Percentiles rank a stretch among this genome's conserved stretches.
Conservation (phyloP, 805 yeast genomes). For the Saccharomycopsis guyanensis region DNA sequence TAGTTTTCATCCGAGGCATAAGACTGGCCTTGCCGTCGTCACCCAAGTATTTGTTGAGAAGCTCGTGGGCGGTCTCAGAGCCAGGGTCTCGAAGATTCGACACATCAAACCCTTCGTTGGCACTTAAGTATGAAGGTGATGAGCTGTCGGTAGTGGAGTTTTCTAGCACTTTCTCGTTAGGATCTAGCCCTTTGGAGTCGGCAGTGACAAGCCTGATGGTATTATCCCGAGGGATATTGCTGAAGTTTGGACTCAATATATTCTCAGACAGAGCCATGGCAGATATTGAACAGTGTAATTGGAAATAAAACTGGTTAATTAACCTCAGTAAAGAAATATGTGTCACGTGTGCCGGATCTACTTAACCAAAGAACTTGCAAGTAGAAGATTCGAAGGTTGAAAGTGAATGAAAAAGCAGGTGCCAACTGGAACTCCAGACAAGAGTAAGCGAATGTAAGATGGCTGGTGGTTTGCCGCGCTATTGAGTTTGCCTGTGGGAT, state of each 20-base stretch:
- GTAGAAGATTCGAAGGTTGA: no score
- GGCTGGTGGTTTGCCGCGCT: no score
- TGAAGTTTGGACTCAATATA: constrained; percentile 15
- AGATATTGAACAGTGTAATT: no score
- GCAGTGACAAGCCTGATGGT: constrained; percentile 7
- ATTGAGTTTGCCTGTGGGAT: no score
- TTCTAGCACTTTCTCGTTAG: constrained; percentile 3
- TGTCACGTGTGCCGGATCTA: no score
- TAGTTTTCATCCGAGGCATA: constrained; percentile 71
- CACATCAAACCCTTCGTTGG: constrained; percentile 34
- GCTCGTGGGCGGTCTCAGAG: constrained; percentile 42
- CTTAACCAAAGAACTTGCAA: no score
- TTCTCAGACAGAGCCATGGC: no score
- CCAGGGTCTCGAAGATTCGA: neutral
- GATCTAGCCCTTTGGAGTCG: neutral
- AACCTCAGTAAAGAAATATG: no score
- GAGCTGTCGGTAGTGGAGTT: neutral
- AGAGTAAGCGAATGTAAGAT: no score
- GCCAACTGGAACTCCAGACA: no score
- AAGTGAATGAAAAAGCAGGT: no score
- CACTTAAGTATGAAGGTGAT: constrained; percentile 28
- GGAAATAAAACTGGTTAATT: no score
- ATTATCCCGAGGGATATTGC: constrained; percentile 2
- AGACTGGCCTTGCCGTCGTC: constrained; percentile 34
- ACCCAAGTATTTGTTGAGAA: constrained; percentile 48